Base-by-base conservation (phyloP, 2,329 filamentous ascomycete species). In the Dactylellina drechsleri region DNA sequence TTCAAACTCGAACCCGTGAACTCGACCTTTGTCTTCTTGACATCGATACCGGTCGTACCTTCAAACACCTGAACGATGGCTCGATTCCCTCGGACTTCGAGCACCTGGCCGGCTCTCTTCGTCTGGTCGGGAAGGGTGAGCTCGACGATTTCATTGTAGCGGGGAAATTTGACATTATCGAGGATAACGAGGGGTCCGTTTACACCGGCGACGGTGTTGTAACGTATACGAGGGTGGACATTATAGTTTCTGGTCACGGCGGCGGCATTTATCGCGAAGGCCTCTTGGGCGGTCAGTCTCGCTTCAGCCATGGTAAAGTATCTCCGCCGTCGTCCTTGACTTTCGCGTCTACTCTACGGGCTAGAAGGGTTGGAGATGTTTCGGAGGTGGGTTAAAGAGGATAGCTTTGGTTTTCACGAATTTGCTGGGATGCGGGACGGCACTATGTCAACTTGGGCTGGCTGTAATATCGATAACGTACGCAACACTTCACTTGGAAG, bases 51-150 rank as follows among this genome's bases (percentile, higher is more conserved):
- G 54, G 93, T 85, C 77, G 95, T 99, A 80, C 95, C 95, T 85
- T 99, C 95, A 82, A 99, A 99, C 79, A 95, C 93, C 90, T 97
- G 95, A 54, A 99, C 95, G 80, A 99, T 89, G 76, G 95, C 95
- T 84, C 93, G 89, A 84, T 91, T 93, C 82, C 94, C 95, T 91
- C 94, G 90, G 83, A 95, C 95, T 85, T 99, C 96, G 79, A 99
- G 86, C 79, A 99, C 95, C 84, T 98, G 95, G 78, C 96, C 95
- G 82, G 92, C 93, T 81, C 95, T 88, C 84, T 94, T 89, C 57
- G 92, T 91, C 83, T 95, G 95, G 90, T 99, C 95, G 78, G 95
- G 92, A 77, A 99, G 89, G 43, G 94, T 98, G 83, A 99, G 85
- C 77, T 91, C 93, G 79, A 99, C 95, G 82, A 99, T 99, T 85